These are phyloP conservation scores for Penicillium sp. DNA, from an alignment of 2,329 filamentous ascomycete species.

Conservation along the genomic window DNA sequence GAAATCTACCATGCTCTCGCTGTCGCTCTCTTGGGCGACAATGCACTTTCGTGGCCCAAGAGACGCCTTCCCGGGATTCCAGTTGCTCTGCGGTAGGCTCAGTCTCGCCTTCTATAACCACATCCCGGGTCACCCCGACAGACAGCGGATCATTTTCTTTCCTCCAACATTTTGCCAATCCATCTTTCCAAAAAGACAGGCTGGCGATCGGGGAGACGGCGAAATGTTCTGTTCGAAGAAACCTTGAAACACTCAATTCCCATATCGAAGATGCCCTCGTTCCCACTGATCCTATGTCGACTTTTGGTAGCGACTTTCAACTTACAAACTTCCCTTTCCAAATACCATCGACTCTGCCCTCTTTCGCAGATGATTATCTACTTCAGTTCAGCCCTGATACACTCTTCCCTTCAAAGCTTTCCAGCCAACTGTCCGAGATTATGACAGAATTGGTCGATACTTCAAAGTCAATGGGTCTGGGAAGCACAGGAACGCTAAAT, in stretches of 20 bases:
- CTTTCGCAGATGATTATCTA: constrained; percentile 18
- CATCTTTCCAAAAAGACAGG: constrained; percentile 27
- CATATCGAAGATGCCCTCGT: constrained; percentile 30
- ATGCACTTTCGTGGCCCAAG: constrained; percentile 21
- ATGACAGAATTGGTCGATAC: constrained; percentile 31
- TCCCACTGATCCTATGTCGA: constrained; percentile 20
- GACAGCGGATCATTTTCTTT: constrained; percentile 27
- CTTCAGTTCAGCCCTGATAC: constrained; percentile 19
- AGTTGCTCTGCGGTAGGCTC: constrained; percentile 2
- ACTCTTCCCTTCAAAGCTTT: constrained; percentile 24
- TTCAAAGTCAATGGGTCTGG: constrained; percentile 28
- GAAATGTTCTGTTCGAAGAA: constrained; percentile 29
- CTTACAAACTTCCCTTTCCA: constrained; percentile 15
- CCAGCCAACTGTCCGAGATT: constrained; percentile 27
- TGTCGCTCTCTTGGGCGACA: constrained; percentile 22
- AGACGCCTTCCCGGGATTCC: not conserved
- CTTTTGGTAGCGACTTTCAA: constrained; percentile 15
- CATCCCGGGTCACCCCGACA: not conserved
- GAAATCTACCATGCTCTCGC: constrained; percentile 26
- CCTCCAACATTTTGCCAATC: constrained; percentile 31
- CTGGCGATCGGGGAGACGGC: constrained; percentile 35
- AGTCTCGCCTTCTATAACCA: constrained; percentile 1
- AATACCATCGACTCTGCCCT: not conserved
- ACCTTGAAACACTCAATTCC: constrained; percentile 29
- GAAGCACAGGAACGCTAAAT: not conserved